Conservation (phyloP, 2,329 filamentous ascomycete species). For the Escovopsis weberi region DNA sequence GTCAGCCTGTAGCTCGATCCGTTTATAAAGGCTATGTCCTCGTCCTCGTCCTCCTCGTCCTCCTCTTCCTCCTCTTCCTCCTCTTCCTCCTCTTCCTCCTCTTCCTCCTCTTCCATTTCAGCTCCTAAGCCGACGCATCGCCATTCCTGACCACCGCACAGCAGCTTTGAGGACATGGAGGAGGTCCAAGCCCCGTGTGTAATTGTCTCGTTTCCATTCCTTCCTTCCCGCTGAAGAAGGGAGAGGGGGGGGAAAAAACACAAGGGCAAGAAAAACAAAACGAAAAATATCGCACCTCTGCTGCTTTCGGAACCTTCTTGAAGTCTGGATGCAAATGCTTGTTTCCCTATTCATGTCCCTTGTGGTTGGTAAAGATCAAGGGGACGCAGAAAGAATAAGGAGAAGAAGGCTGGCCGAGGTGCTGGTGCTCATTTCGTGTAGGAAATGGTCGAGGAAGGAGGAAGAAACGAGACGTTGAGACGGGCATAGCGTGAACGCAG, state of each 20-base stretch:
- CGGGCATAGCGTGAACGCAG: conserved; percentile 3
- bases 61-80: too few species aligned
- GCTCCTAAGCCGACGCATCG: too few species aligned
- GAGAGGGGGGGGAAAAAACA: too few species aligned
- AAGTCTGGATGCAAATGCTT: conserved; percentile 92
- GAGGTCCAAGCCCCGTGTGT: too few species aligned
- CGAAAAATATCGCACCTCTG: conserved; percentile 68
- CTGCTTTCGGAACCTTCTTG: conserved; percentile 85
- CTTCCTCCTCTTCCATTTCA: too few species aligned
- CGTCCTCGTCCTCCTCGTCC: too few species aligned
- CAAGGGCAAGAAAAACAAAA: too few species aligned
- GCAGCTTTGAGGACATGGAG: too few species aligned
- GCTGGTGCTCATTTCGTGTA: not conserved
- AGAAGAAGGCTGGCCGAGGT: conserved; percentile 1
- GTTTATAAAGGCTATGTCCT: conserved; percentile 7
- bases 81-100: too few species aligned
- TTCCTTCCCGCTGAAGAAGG: too few species aligned
- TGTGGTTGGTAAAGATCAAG: conserved; percentile 37
- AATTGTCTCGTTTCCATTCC: too few species aligned
- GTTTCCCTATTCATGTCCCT: conserved; percentile 54
- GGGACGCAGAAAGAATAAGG: conserved; percentile 10
- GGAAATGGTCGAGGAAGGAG: not conserved
- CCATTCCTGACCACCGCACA: too few species aligned
- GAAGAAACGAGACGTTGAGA: conserved; percentile 4
- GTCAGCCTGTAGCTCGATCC: conserved; percentile 12